These are phyloP conservation scores for Phyllosticta citrichinensis DNA, from an alignment of 2,329 filamentous ascomycete species.

Conservation along the genomic window DNA sequence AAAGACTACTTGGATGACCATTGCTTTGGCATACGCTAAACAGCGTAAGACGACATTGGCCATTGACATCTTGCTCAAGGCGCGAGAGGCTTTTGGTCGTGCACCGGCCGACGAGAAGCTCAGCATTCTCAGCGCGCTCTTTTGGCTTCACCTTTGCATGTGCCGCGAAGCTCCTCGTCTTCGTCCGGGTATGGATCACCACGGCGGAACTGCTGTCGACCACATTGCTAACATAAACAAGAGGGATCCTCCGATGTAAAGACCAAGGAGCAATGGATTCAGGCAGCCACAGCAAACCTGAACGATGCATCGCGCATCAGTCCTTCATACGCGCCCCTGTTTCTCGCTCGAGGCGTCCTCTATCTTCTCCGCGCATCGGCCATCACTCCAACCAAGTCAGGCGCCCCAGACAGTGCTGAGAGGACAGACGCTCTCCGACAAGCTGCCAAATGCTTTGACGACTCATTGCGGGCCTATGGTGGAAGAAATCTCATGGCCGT, in stretches of 20 bases:
- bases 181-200: slow-evolving; percentile 37
- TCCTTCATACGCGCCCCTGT: slow-evolving; percentile 82
- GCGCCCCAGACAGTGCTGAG: slow-evolving; percentile 57
- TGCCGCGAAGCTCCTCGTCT: slow-evolving; percentile 69
- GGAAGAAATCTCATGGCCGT: slow-evolving; percentile 86
- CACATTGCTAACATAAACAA: slow-evolving; percentile 9
- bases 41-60: slow-evolving; percentile 84
- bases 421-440: slow-evolving; percentile 69
- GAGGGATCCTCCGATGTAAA: slow-evolving; percentile 56
- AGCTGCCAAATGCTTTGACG: slow-evolving; percentile 88
- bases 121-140: slow-evolving; percentile 72
- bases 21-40: slow-evolving; percentile 92
- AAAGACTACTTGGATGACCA: slow-evolving; percentile 95
- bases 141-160: slow-evolving; percentile 87
- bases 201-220: not conserved
- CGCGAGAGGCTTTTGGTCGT: slow-evolving; percentile 59
- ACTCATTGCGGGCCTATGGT: slow-evolving; percentile 74
- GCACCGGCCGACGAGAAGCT: slow-evolving; percentile 70
- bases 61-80: slow-evolving; percentile 61
- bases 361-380: slow-evolving; percentile 80
- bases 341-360: slow-evolving; percentile 81
- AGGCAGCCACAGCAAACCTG: slow-evolving; percentile 78
- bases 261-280: slow-evolving; percentile 89
- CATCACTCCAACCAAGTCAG: slow-evolving; percentile 61
- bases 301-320: slow-evolving; percentile 96